Conservation (phyloP, 306 rosid species). For the Trifolium pratense region DNA sequence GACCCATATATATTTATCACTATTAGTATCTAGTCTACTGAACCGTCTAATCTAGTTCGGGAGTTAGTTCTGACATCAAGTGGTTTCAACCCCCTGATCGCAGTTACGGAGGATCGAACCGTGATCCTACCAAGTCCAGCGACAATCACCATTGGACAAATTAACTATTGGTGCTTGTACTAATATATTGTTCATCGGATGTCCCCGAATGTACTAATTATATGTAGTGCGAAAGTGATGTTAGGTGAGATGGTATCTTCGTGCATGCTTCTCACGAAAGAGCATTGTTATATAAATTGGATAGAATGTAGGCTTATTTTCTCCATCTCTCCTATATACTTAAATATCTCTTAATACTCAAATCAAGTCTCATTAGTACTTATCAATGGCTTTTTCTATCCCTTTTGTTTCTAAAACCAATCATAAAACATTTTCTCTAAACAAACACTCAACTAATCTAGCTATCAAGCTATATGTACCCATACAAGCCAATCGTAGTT, state of each 20-base stretch:
- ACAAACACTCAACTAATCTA: background rate
- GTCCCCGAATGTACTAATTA: no score
- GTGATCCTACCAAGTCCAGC: no score
- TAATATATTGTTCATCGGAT: no score
- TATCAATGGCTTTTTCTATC: constrained; percentile 23
- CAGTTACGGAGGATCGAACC: no score
- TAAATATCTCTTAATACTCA: background rate
- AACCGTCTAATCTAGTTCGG: no score
- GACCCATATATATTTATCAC: no score
- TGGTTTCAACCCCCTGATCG: no score
- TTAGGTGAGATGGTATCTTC: background rate
- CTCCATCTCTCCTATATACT: background rate
- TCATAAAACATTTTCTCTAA: constrained; percentile 9
- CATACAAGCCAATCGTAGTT: background rate
- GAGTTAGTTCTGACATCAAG: no score
- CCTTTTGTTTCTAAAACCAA: background rate
- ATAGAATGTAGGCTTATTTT: background rate
- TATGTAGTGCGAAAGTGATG: background rate
- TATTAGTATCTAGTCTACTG: no score
- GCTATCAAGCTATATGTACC: background rate
- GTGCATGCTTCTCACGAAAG: background rate
- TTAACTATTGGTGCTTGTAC: no score
- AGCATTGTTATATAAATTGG: background rate
- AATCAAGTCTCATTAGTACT: background rate
- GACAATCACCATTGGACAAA: no score